Conservation (phyloP, 345 rosid genomes). For the Bruguiera sexangula region DNA sequence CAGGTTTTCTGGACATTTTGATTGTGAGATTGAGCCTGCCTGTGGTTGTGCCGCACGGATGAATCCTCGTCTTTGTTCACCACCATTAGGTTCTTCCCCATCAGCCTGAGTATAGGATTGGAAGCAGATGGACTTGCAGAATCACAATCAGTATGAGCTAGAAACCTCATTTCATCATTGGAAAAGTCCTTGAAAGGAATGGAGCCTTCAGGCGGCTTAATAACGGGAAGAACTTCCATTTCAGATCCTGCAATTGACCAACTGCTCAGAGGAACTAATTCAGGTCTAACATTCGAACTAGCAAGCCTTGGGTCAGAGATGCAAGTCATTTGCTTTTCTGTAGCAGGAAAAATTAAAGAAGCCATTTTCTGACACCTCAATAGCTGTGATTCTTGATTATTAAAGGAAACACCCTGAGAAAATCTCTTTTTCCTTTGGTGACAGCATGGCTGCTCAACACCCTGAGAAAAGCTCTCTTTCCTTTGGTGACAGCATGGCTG, state of each 20-base stretch:
- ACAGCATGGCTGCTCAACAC: conserved; percentile 68
- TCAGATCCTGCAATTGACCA: conserved; percentile 38
- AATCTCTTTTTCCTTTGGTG: conserved; percentile 81
- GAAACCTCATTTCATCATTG: conserved; percentile 29
- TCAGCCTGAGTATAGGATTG: conserved; percentile 78
- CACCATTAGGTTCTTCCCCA: conserved; percentile 97
- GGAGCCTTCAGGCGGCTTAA: conserved; percentile 25
- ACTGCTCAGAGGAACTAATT: conserved; percentile 31
- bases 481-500: conserved; percentile 87
- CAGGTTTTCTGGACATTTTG: conserved; percentile 25
- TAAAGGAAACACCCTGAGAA: conserved; percentile 39
- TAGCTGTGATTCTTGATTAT: conserved; percentile 55
- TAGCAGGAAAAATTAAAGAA: conserved; percentile 36
- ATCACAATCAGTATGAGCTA: conserved; percentile 34
- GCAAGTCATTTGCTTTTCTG: conserved; percentile 29
- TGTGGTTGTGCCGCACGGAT: conserved; percentile 30
- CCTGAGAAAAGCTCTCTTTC: conserved; percentile 62
- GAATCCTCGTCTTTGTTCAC: conserved; percentile 72
- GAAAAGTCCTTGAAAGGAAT: conserved; percentile 35
- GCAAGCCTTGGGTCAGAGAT: conserved; percentile 23
- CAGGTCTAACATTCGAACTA: conserved; percentile 40
- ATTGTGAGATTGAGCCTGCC: conserved; percentile 32
- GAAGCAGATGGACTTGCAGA: conserved; percentile 70
- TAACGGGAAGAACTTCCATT: conserved; percentile 26
- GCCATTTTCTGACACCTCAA: conserved; percentile 49